These are phyloP conservation scores for Scolecobasidium constrictum DNA, from an alignment of 2,329 filamentous ascomycete genomes.

Conservation along the genomic window DNA sequence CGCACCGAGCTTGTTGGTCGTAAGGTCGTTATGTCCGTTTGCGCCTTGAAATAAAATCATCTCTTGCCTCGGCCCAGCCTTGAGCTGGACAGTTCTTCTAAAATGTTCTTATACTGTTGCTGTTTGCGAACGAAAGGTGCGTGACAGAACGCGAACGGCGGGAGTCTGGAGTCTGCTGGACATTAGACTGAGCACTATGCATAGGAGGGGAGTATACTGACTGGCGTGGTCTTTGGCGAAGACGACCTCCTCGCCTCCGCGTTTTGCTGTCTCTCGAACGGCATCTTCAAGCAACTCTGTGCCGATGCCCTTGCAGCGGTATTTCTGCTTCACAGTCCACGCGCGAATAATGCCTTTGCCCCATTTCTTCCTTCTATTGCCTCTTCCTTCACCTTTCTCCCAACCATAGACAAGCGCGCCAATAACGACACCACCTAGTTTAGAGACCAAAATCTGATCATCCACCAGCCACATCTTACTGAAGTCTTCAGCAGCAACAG, in stretches of 20 bases:
- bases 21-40: too few species aligned
- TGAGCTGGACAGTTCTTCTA: background rate
- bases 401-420: slow-evolving; percentile 56
- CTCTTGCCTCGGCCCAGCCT: background rate
- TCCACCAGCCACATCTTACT: slow-evolving; percentile 51
- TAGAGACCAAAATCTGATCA: slow-evolving; percentile 46
- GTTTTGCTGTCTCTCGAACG: slow-evolving; percentile 54
- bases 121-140: slow-evolving; percentile 6
- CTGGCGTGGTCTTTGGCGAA: slow-evolving; percentile 75
- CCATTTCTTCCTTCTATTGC: slow-evolving; percentile 36
- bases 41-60: too few species aligned
- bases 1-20: too few species aligned
- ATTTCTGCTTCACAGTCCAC: slow-evolving; percentile 66
- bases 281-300: slow-evolving; percentile 62
- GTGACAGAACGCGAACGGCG: slow-evolving; percentile 4
- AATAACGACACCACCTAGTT: slow-evolving; percentile 57
- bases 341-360: slow-evolving; percentile 65
- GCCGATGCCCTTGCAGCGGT: slow-evolving; percentile 63
- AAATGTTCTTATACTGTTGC: background rate
- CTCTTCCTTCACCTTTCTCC: slow-evolving; percentile 29
- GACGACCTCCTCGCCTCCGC: slow-evolving; percentile 57
- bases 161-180: slow-evolving; percentile 6
- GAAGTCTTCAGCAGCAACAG: slow-evolving; percentile 49
- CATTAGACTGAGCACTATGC: background rate
- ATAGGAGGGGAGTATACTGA: slow-evolving; percentile 26